Percentiles rank a stretch among this genome's conserved stretches.
These are phyloP conservation scores for Xylaria sp. DNA, from an alignment of 2,329 filamentous ascomycete species.

Conservation along the genomic window DNA sequence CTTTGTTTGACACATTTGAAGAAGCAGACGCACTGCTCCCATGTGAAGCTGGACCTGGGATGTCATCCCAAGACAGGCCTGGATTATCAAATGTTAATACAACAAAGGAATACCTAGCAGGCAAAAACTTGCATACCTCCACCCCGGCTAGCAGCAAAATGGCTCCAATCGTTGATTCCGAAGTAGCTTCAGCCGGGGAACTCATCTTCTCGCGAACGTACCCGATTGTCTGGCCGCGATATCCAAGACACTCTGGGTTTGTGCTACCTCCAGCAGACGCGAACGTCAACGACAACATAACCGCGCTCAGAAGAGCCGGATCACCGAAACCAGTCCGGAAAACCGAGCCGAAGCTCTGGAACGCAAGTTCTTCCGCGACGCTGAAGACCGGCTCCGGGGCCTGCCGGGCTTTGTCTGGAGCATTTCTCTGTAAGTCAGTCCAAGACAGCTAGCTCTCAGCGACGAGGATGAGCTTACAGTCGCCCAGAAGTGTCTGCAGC, in stretches of 20 bases:
- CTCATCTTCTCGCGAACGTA: conserved; percentile 51
- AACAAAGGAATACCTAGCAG: background rate
- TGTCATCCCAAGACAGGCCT: conserved; percentile 53
- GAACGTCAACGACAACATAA: conserved; percentile 54
- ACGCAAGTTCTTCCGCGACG: conserved; percentile 50
- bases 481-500: conserved; percentile 35
- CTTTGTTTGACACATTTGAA: conserved; percentile 47
- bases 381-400: conserved; percentile 53
- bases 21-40: conserved; percentile 51
- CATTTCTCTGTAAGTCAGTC: conserved; percentile 35
- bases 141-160: conserved; percentile 56
- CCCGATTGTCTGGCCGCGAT: conserved; percentile 50
- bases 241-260: conserved; percentile 50
- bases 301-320: conserved; percentile 52
- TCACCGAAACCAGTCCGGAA: conserved; percentile 51
- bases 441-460: background rate
- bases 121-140: conserved; percentile 49
- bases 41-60: conserved; percentile 56
- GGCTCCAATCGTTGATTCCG: conserved; percentile 54
- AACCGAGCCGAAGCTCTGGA: conserved; percentile 53
- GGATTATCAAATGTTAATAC: conserved; percentile 20
- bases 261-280: conserved; percentile 43
- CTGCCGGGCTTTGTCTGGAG: conserved; percentile 34
- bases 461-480: conserved; percentile 37
- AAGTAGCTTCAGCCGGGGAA: conserved; percentile 43